Evolutionary conservation across 2,329 filamentous ascomycete genomes (phyloP).

Genomic region (Harringtonia aguacate): DNA sequence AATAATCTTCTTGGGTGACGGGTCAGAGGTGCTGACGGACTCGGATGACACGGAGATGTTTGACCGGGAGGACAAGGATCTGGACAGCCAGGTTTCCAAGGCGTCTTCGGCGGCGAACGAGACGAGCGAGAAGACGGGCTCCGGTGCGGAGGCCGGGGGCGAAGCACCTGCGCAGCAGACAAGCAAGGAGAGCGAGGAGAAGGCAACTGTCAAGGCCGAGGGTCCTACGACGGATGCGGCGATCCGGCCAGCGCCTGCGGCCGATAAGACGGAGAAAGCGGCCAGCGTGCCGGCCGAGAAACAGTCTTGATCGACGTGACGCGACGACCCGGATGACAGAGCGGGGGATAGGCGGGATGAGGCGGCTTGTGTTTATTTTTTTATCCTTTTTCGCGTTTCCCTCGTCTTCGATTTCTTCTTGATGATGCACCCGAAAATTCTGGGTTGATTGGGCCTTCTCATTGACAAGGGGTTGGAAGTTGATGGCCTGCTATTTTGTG

Average conservation of each 20-base stretch:
- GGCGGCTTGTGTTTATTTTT: not conserved
- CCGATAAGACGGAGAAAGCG: not conserved
- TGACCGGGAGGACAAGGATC: slow-evolving; percentile 82
- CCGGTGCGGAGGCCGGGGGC: not conserved
- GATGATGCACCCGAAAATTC: not conserved
- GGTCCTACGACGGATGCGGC: not conserved
- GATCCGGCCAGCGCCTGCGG: not conserved
- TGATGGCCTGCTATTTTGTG: slow-evolving; percentile 2
- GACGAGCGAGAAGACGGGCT: not conserved
- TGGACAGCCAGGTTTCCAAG: slow-evolving; percentile 74
- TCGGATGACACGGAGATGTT: slow-evolving; percentile 90
- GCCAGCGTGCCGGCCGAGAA: not conserved
- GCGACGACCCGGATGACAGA: not conserved
- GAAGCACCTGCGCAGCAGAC: not conserved
- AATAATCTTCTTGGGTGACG: slow-evolving; percentile 91
- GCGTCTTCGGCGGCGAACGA: slow-evolving; percentile 22
- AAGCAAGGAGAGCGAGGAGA: not conserved
- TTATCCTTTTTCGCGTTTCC: not conserved
- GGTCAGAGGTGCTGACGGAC: slow-evolving; percentile 83
- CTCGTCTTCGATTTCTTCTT: not conserved
- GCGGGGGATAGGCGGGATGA: not conserved
- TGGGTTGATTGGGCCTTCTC: not conserved
- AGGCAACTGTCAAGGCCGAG: not conserved
- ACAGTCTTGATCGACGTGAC: not conserved
- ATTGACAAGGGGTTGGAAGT: not conserved